Evolutionary conservation across 2,329 filamentous ascomycete genomes (phyloP).

Genomic region (Colletotrichum musae): DNA sequence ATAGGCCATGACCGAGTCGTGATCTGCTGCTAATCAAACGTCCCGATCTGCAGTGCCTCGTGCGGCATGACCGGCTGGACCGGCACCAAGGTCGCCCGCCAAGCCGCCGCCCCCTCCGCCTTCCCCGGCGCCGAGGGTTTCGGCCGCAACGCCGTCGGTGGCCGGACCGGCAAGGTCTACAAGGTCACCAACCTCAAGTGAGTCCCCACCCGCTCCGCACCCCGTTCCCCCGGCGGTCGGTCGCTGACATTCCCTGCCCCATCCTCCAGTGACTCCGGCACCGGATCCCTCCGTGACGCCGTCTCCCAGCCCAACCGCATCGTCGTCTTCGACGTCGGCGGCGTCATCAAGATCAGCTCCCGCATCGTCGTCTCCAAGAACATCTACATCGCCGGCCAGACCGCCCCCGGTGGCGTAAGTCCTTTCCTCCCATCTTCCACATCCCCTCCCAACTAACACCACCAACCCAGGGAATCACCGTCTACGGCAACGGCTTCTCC

Average conservation of each 20-base stretch:
- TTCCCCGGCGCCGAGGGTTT: conserved; percentile 67
- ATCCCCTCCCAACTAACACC: conserved; percentile 1
- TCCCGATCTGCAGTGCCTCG: neutral
- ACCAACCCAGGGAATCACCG: conserved; percentile 56
- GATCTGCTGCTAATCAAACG: conserved; percentile 8
- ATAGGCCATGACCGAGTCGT: neutral
- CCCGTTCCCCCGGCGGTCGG: neutral
- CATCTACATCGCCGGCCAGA: conserved; percentile 65
- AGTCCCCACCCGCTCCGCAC: neutral
- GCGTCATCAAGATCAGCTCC: conserved; percentile 62
- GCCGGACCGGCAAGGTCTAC: conserved; percentile 62
- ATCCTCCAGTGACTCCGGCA: conserved; percentile 56
- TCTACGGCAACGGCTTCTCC: conserved; percentile 68
- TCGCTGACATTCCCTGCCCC: neutral
- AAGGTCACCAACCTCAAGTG: conserved; percentile 63
- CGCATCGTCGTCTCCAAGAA: conserved; percentile 63
- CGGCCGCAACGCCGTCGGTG: conserved; percentile 61
- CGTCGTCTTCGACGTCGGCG: conserved; percentile 65
- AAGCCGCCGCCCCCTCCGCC: conserved; percentile 48
- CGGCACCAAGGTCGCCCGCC: conserved; percentile 31
- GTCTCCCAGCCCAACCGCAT: conserved; percentile 63
- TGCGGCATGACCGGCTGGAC: conserved; percentile 20
- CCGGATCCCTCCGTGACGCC: conserved; percentile 65
- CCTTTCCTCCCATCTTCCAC: conserved; percentile 1
- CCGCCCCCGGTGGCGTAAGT: conserved; percentile 62